Evolutionary conservation across 495 filamentous ascomycete species (phyloP), one percentile per base, ranked within the genome.

Genomic region (Coniosporium apollinis): DNA sequence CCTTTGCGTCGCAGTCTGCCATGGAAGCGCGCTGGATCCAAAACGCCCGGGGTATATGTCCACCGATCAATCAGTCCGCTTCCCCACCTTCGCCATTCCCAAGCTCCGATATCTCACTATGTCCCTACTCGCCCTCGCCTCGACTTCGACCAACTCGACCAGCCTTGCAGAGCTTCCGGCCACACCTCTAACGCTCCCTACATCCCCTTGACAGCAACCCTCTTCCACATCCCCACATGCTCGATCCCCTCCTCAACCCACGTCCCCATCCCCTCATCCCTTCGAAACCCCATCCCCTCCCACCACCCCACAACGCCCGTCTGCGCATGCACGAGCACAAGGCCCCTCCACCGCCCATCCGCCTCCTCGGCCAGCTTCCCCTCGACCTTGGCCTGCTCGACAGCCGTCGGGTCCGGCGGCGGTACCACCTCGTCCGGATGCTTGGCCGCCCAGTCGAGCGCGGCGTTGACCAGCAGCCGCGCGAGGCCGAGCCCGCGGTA

Each of bases 181-280:
- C n/a, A n/a, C n/a, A n/a, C n/a, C n/a, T n/a, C n/a, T n/a, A n/a
- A n/a, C n/a, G n/a, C n/a, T n/a, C n/a, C n/a, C n/a, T n/a, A n/a
- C n/a, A n/a, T n/a, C n/a, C n/a, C n/a, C n/a, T n/a, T n/a, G n/a
- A n/a, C n/a, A n/a, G n/a, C n/a, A n/a, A 58, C n/a, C 44, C 54
- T 34, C 36, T 42, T 51, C 58, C 54, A 87, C 82, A 92, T 87
- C 10, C 77, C 82, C 19, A 85, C 67, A 66, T 93, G 86, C 46
- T 67, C 62, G 44, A 92, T 82, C 15, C 80, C 82, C 43, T 91
- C 82, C 59, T 94, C 85, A 25, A 61, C 57, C 82, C 85, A 94
- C 42, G 43, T 57, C 0, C 82, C 80, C 71, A 89, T 67, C 5
- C 51, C 56, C 49, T 71, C 61, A 57, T 93, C 84, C 5, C 65